Evolutionary conservation across 2,329 filamentous ascomycete species (phyloP).

Genomic region (Septoria petroselini): DNA sequence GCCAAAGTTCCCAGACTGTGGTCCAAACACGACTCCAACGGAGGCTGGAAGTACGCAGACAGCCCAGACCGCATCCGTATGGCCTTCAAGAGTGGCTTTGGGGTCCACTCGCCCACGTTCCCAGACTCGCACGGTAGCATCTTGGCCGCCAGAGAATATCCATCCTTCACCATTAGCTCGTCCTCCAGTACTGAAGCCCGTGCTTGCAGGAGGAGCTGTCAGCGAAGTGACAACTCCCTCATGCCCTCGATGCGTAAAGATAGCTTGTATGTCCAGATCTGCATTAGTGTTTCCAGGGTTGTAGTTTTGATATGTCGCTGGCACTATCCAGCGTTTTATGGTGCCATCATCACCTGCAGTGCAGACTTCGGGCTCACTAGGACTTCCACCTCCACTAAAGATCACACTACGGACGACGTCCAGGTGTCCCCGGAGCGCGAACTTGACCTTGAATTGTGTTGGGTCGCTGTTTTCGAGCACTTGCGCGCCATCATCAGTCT

Average conservation of each 20-base stretch:
- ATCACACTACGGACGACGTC: conserved; percentile 93
- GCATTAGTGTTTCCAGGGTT: conserved; percentile 48
- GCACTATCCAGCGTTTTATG: conserved; percentile 95
- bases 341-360: conserved; percentile 93
- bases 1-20: conserved; percentile 63
- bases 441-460: conserved; percentile 84
- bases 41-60: conserved; percentile 88
- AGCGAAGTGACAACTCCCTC: conserved; percentile 84
- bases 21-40: conserved; percentile 74
- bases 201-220: conserved; percentile 80
- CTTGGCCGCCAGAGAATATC: conserved; percentile 97
- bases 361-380: conserved; percentile 93
- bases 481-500: conserved; percentile 52
- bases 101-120: conserved; percentile 91
- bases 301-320: conserved; percentile 64
- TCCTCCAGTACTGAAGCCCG: conserved; percentile 84
- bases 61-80: conserved; percentile 94
- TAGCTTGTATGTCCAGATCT: conserved; percentile 86
- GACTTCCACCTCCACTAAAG: conserved; percentile 93
- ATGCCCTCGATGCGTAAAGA: conserved; percentile 94
- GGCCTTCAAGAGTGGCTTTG: conserved; percentile 84
- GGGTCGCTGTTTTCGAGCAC: conserved; percentile 59
- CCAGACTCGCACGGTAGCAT: conserved; percentile 91
- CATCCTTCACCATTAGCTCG: conserved; percentile 88
- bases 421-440: conserved; percentile 85